These are phyloP conservation scores for Pythium rhizo-oryzae DNA, from an alignment of 352 stramenopile genomes.

Conservation along the genomic window DNA sequence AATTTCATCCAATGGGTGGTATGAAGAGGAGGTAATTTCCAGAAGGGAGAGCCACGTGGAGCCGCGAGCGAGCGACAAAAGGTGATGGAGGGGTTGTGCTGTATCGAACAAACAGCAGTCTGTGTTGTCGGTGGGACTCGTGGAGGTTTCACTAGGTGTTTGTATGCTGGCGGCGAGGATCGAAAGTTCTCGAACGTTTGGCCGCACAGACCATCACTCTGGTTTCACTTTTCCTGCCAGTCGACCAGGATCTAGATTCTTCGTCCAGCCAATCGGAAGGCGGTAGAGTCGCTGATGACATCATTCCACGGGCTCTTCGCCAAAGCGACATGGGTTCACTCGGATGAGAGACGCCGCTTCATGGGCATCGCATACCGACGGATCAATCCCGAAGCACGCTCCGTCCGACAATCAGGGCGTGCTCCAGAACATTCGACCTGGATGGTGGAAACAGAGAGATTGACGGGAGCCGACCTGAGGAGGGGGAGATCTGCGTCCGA, in stretches of 20 bases:
- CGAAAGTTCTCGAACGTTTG: constrained; percentile 34
- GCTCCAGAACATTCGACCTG: no score
- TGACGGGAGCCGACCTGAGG: no score
- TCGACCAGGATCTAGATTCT: neutral
- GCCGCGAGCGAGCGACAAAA: neutral
- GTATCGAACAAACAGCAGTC: constrained; percentile 12
- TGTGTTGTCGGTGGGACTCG: constrained; percentile 10
- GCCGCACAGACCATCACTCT: constrained; percentile 16
- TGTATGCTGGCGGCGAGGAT: constrained; percentile 21
- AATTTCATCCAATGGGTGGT: constrained; percentile 23
- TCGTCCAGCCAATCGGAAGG: constrained; percentile 29
- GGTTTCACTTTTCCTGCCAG: constrained; percentile 1
- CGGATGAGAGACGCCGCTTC: constrained; percentile 6
- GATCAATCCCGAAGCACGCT: neutral
- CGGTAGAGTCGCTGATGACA: constrained; percentile 10
- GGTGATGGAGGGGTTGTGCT: constrained; percentile 11
- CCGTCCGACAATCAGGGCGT: neutral
- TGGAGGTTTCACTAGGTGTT: constrained; percentile 17
- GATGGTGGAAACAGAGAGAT: neutral
- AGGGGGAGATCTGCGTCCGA: no score
- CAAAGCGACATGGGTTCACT: constrained; percentile 24
- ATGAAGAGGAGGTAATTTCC: constrained; percentile 3
- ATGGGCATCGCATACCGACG: neutral
- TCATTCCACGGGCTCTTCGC: constrained; percentile 16
- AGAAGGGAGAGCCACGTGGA: constrained; percentile 22